These are phyloP conservation scores for Phaeosphaeria sp. DNA, from an alignment of 2,329 filamentous ascomycete species.

Conservation along the genomic window DNA sequence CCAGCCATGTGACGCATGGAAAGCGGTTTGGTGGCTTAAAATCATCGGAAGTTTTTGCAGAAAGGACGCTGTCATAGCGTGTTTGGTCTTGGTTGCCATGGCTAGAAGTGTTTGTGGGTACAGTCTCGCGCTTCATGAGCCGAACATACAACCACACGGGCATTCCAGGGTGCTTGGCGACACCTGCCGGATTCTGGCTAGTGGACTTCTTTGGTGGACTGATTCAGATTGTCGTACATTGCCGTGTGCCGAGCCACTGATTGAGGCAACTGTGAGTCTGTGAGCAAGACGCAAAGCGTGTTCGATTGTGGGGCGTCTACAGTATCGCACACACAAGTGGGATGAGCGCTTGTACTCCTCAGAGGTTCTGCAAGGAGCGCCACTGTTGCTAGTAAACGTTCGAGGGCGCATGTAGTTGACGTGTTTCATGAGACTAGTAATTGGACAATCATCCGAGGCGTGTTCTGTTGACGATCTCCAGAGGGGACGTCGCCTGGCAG, in stretches of 20 bases:
- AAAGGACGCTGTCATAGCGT: conserved; percentile 13
- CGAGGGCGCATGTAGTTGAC: conserved; percentile 1
- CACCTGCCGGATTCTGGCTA: conserved; percentile 18
- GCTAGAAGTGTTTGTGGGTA: conserved; percentile 1
- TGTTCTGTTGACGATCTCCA: neutral
- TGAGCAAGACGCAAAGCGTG: conserved; percentile 23
- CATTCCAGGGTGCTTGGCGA: conserved; percentile 34
- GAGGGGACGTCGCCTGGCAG: neutral
- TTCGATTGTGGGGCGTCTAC: conserved; percentile 26
- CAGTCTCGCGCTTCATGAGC: neutral
- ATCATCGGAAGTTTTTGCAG: neutral
- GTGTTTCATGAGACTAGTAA: neutral
- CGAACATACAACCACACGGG: neutral
- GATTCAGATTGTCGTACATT: conserved; percentile 17
- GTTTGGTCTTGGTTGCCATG: conserved; percentile 1
- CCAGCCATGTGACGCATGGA: neutral
- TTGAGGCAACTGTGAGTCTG: neutral
- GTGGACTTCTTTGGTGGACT: conserved; percentile 1
- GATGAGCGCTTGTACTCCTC: conserved; percentile 18
- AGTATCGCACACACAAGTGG: conserved; percentile 18
- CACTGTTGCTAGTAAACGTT: conserved; percentile 24
- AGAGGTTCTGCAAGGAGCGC: conserved; percentile 31
- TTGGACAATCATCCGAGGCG: neutral
- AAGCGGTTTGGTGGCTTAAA: neutral
- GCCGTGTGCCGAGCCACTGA: conserved; percentile 3